Evolutionary conservation across 2,329 filamentous ascomycete species (phyloP).

Genomic region (Sphaerostilbella broomeana): DNA sequence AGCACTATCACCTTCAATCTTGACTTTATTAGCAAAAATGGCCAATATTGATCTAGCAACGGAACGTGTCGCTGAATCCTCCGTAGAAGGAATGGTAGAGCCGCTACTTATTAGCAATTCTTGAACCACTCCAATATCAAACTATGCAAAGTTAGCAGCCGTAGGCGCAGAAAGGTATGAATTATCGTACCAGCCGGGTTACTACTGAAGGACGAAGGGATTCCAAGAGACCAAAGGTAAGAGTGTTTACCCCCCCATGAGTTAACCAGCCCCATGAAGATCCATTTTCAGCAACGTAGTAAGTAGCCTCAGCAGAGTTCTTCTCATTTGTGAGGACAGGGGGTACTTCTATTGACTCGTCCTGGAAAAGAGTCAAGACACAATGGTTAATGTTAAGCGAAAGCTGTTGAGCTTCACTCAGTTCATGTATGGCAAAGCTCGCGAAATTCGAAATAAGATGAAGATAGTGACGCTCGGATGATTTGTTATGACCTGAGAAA

Average conservation of each 20-base stretch:
- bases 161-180: background rate
- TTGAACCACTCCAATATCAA: constrained; percentile 30
- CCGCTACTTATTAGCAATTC: constrained; percentile 26
- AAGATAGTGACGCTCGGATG: constrained; percentile 30
- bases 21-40: constrained; percentile 40
- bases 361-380: constrained; percentile 33
- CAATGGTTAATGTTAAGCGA: constrained; percentile 26
- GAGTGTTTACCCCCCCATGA: constrained; percentile 24
- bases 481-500: constrained; percentile 22
- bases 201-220: constrained; percentile 29
- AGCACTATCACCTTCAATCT: constrained; percentile 26
- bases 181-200: constrained; percentile 27
- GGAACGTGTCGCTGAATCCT: constrained; percentile 18
- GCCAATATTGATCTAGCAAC: constrained; percentile 33
- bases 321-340: constrained; percentile 13
- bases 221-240: constrained; percentile 35
- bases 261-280: constrained; percentile 29
- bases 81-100: constrained; percentile 7
- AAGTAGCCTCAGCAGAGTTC: background rate
- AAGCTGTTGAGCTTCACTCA: constrained; percentile 32
- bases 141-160: constrained; percentile 23
- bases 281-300: background rate
- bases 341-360: constrained; percentile 22
- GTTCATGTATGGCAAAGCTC: constrained; percentile 30
- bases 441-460: constrained; percentile 31